These are phyloP conservation scores for Umbelopsis sp. DNA, from an alignment of 192 early-diverging fungal species.

Conservation along the genomic window DNA sequence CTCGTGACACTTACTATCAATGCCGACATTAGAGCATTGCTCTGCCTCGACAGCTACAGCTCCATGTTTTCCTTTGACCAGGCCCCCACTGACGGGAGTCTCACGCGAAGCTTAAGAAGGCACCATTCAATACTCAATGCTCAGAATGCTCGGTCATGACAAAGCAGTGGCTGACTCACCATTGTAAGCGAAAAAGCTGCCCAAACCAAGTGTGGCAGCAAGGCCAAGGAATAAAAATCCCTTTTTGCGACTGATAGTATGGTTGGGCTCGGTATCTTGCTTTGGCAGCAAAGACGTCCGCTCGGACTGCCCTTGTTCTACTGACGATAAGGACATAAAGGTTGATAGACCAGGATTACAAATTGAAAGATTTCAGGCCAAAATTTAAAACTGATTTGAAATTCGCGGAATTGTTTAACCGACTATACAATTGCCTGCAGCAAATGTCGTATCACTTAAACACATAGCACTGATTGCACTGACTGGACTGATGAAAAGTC, in stretches of 20 bases:
- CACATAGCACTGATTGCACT: no score
- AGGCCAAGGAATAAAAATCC: neutral
- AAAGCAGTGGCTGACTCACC: neutral
- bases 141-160: no score
- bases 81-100: neutral
- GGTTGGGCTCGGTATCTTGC: neutral
- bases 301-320: slow-evolving; percentile 9
- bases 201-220: neutral
- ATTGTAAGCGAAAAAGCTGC: neutral
- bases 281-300: neutral
- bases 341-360: no score
- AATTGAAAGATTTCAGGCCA: no score
- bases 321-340: slow-evolving; percentile 16
- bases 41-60: slow-evolving; percentile 73
- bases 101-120: no score
- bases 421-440: no score
- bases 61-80: slow-evolving; percentile 54
- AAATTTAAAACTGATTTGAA: no score
- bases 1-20: slow-evolving; percentile 48
- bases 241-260: neutral
- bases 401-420: no score
- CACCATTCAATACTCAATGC: no score
- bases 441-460: no score
- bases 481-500: no score
- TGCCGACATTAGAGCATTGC: slow-evolving; percentile 70